Conservation (phyloP, 371 early-diverging fungal species). For the Phascolomyces articulosus region DNA sequence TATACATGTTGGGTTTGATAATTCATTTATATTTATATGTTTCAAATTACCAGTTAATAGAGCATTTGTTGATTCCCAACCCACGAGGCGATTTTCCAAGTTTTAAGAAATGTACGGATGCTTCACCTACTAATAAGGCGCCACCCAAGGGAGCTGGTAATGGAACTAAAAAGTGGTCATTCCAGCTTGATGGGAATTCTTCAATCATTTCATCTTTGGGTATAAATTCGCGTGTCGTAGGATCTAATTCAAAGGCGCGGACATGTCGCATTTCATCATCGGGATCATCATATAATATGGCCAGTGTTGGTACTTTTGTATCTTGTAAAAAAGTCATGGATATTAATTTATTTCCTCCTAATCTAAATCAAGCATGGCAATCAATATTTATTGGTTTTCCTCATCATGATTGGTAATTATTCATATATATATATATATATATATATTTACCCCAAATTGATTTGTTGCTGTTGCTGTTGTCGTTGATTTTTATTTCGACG, state of each 20-base stretch:
- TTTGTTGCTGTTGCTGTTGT: constrained; percentile 10
- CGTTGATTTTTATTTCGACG: constrained; percentile 16
- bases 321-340: constrained; percentile 69
- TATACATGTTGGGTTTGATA: no score
- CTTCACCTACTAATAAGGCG: constrained; percentile 70
- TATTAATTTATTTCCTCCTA: constrained; percentile 74
- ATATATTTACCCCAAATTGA: constrained; percentile 13
- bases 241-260: constrained; percentile 11
- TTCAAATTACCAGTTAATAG: constrained; percentile 38
- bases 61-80: constrained; percentile 58
- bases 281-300: constrained; percentile 79
- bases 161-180: constrained; percentile 63
- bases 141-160: constrained; percentile 68
- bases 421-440: no score
- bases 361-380: constrained; percentile 33
- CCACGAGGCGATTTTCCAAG: constrained; percentile 48
- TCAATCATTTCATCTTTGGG: constrained; percentile 53
- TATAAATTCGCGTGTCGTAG: constrained; percentile 11
- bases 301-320: constrained; percentile 58
- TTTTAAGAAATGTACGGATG: constrained; percentile 67
- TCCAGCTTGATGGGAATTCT: constrained; percentile 45
- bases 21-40: background rate
- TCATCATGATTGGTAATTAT: no score
- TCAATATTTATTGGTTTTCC: background rate
- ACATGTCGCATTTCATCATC: constrained; percentile 45